phyloP scores from a whole-genome alignment of 2,329 filamentous ascomycete genomes.

The Aspergillus sp. region DNA sequence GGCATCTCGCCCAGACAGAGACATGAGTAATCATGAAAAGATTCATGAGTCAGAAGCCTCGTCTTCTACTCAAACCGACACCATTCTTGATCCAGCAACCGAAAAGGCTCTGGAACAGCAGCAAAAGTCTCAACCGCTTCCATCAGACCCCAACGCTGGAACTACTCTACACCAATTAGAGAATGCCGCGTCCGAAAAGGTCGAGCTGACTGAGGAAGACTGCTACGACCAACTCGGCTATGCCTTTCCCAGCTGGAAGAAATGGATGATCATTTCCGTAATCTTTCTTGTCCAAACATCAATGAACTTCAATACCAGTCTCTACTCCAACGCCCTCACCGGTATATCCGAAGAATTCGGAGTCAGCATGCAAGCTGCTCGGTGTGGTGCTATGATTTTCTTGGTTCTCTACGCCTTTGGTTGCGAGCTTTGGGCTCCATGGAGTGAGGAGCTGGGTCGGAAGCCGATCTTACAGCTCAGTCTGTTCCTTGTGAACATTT shows the following conservation, averaged over 20 bases:
- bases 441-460: slow-evolving; percentile 80
- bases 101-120: slow-evolving; percentile 23
- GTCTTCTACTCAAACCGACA: slow-evolving; percentile 35
- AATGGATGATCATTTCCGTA: slow-evolving; percentile 72
- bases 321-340: slow-evolving; percentile 69
- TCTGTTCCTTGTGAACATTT: slow-evolving; percentile 75
- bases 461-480: slow-evolving; percentile 74
- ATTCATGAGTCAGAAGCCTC: slow-evolving; percentile 36
- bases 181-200: slow-evolving; percentile 28
- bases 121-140: slow-evolving; percentile 20
- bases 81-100: slow-evolving; percentile 20
- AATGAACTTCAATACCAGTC: slow-evolving; percentile 77
- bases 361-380: slow-evolving; percentile 68
- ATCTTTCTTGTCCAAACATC: slow-evolving; percentile 74
- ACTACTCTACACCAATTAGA: slow-evolving; percentile 31
- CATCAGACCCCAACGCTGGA: slow-evolving; percentile 16
- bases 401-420: slow-evolving; percentile 80
- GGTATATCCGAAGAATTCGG: slow-evolving; percentile 68
- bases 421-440: slow-evolving; percentile 85
- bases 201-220: slow-evolving; percentile 55
- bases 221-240: slow-evolving; percentile 69
- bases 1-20: slow-evolving; percentile 21
- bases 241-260: slow-evolving; percentile 62
- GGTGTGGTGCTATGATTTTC: slow-evolving; percentile 76
- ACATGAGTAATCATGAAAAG: slow-evolving; percentile 27